Percentiles rank a stretch among this genome's conserved stretches.
These are phyloP conservation scores for Corniculantispora saksenae DNA, from an alignment of 2,329 filamentous ascomycete species.

Conservation along the genomic window DNA sequence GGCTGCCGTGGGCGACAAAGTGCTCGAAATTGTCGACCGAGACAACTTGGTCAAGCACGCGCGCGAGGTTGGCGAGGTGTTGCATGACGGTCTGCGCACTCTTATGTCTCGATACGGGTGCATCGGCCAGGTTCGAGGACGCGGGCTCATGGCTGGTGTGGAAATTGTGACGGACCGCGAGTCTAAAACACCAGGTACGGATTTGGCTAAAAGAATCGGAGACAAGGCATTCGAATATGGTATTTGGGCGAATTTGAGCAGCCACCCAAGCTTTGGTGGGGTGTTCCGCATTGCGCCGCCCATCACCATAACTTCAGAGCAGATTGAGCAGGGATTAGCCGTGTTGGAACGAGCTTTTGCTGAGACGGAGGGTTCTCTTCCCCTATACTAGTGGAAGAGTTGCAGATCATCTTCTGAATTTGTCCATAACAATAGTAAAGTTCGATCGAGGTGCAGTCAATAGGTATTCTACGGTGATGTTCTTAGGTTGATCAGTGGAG, in stretches of 20 bases:
- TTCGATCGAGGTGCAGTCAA: neutral
- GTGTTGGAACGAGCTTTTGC: constrained; percentile 60
- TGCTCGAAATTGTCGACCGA: constrained; percentile 60
- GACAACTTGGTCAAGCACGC: constrained; percentile 53
- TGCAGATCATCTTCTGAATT: neutral
- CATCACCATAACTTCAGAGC: constrained; percentile 54
- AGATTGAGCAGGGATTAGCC: constrained; percentile 51
- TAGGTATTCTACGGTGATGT: no score
- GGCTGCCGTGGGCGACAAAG: constrained; percentile 61
- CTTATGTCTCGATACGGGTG: constrained; percentile 56
- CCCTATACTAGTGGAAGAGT: constrained; percentile 27
- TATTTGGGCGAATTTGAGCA: constrained; percentile 58
- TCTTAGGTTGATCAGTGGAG: no score
- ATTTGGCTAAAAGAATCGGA: constrained; percentile 49
- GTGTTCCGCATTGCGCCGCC: constrained; percentile 62
- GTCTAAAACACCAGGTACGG: constrained; percentile 48
- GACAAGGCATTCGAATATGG: constrained; percentile 52
- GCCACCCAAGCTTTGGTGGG: constrained; percentile 55
- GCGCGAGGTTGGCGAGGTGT: constrained; percentile 42
- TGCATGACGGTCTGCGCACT: constrained; percentile 48
- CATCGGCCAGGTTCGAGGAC: constrained; percentile 62
- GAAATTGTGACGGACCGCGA: constrained; percentile 56
- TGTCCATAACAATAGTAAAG: neutral
- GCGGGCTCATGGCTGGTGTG: constrained; percentile 58
- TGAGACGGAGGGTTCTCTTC: constrained; percentile 33